Evolutionary conservation across 2,329 filamentous ascomycete genomes (phyloP).

Genomic region (Juglanconis oblonga): DNA sequence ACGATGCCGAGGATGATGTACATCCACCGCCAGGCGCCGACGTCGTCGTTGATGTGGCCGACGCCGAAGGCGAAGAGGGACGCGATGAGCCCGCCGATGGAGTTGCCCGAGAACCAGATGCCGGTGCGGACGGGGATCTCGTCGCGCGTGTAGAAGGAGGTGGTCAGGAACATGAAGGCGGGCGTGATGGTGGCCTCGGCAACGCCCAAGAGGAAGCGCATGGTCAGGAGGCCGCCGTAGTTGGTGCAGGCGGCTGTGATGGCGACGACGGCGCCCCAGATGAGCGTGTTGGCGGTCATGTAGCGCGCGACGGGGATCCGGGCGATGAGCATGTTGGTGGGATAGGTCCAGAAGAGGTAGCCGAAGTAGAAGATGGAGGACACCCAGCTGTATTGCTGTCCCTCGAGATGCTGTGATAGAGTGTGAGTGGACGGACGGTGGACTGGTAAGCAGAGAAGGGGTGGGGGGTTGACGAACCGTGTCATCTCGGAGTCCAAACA

Average conservation of each 20-base stretch:
- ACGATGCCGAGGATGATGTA: constrained; percentile 51
- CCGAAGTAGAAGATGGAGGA: constrained; percentile 45
- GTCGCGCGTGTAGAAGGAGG: constrained; percentile 55
- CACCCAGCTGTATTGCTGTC: constrained; percentile 44
- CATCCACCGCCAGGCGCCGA: constrained; percentile 56
- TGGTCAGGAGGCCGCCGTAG: constrained; percentile 47
- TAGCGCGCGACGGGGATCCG: constrained; percentile 46
- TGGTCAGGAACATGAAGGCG: constrained; percentile 53
- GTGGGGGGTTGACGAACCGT: constrained; percentile 25
- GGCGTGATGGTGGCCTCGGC: constrained; percentile 55
- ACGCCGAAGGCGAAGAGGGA: constrained; percentile 53
- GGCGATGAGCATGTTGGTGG: constrained; percentile 43
- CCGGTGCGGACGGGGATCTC: constrained; percentile 53
- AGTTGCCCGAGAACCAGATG: constrained; percentile 54
- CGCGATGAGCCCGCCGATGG: constrained; percentile 44
- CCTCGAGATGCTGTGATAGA: constrained; percentile 30
- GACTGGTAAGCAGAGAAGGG: background rate
- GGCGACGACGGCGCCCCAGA: constrained; percentile 48
- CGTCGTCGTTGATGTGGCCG: constrained; percentile 44
- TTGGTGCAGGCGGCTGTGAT: constrained; percentile 43
- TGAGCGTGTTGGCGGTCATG: constrained; percentile 43
- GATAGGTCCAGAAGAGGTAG: constrained; percentile 36
- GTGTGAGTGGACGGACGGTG: background rate
- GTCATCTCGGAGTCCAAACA: constrained; percentile 53
- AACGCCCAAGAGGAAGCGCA: constrained; percentile 52